Evolutionary conservation across 345 rosid species (phyloP), one percentile per base, ranked within the genome.

Genomic region (Eutrema heterophyllum): DNA sequence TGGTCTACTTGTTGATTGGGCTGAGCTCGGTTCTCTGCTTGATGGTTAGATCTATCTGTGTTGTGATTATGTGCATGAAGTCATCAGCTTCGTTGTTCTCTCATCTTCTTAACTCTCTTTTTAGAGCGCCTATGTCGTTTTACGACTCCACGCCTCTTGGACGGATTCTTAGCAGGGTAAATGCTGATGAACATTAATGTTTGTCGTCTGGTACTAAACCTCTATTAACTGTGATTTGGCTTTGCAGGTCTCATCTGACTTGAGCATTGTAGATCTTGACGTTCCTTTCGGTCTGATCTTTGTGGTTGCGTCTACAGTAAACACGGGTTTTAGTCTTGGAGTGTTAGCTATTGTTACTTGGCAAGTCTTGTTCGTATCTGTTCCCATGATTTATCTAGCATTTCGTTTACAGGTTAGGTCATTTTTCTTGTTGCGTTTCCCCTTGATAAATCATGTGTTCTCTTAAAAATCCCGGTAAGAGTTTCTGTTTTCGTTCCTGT

Each of bases 131-230:
- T 14, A 92, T 92, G 94, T 84, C 92, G 2, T 92, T 92, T 80
- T 92, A 85, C 35, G 97, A 92, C 86, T 92, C 97, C 67, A 92
- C 96, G 0, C 96, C 97, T 68, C 80, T 88, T 26, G 97, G 97
- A 58, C 76, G 97, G 75, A 89, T 92, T 68, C 93, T 92, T 16
- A 77, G 80, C 57, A 64, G 80, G 49, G 81, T 78, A 72, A 66
- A 81, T 81, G 77, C 46, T 51, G 2, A 86, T 51, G 67, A 40
- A 38, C 16, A 54, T 8, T 21, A n/a, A 7, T 63, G 43, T 39
- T 64, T 55, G 18, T 14, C 3, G 14, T 54, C 16, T 55, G 38
- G 7, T 39, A 44, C 11, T 62, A 29, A 41, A 72, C 35, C 30
- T 54, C 60, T 46, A 21, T 52, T 26, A 49, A 59, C 71, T 39